Evolutionary conservation across 768 basidiomycete genomes (phyloP).

Genomic region (Lentinula edodes): DNA sequence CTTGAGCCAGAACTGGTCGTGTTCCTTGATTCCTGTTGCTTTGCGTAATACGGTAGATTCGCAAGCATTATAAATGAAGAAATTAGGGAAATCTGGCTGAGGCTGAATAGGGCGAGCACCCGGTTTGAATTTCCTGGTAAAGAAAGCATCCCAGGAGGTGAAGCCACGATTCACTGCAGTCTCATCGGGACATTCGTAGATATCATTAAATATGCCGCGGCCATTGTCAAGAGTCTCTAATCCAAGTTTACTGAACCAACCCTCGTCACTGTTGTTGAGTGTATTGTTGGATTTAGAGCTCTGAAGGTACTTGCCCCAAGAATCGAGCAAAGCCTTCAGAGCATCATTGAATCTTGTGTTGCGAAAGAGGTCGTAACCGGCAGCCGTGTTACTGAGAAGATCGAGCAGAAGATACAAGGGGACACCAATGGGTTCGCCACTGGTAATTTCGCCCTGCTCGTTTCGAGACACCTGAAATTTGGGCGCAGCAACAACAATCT

Average conservation of each 20-base stretch:
- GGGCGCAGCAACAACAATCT: not conserved
- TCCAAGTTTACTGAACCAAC: not conserved
- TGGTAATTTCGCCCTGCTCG: not conserved
- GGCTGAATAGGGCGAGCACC: conserved; percentile 27
- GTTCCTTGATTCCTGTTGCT: conserved; percentile 23
- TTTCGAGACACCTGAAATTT: not conserved
- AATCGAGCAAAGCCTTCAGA: not conserved
- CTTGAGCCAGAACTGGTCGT: conserved; percentile 46
- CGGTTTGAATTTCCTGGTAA: conserved; percentile 29
- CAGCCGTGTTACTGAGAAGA: conserved; percentile 1
- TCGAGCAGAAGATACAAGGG: conserved; percentile 5
- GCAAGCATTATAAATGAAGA: conserved; percentile 36
- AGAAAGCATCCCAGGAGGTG: conserved; percentile 38
- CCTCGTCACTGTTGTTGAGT: not conserved
- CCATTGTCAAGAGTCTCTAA: conserved; percentile 1
- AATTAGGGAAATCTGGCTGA: conserved; percentile 5
- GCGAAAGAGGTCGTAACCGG: not conserved
- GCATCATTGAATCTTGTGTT: not conserved
- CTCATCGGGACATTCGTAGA: conserved; percentile 17
- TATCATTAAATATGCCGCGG: conserved; percentile 14
- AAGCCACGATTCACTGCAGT: conserved; percentile 29
- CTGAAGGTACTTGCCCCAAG: not conserved
- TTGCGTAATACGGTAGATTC: conserved; percentile 37
- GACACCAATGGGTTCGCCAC: conserved; percentile 1
- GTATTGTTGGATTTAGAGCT: not conserved